Base-by-base conservation (phyloP, 768 basidiomycete species). In the Suillus subluteus region DNA sequence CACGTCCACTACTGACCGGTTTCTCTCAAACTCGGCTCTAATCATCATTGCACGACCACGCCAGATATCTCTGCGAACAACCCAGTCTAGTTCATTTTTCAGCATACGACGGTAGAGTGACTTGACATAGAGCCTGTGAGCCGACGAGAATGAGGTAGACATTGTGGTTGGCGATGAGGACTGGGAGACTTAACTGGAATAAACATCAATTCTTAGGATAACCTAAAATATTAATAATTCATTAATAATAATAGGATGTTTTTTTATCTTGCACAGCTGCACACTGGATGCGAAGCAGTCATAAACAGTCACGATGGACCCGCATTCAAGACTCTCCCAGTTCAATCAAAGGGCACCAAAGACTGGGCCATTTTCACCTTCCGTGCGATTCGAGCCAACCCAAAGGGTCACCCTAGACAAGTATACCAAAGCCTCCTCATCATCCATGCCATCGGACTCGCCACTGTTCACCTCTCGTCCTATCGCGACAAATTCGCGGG, bases 31-130 rank as follows among this genome's bases (percentile, higher is more conserved):
- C 76, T 94, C 87, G 67, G 96, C 96, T 68, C 97, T 82, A 69
- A 99, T 94, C 77, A 90, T 82, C 72, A 96, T 79, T 15, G 96
- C 96, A 78, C 91, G 87, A 65, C 83, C 84, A 67, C 96, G 87
- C 95, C 95, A 98, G 1, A 94, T 74, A 73, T 95, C 92, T 63
- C 96, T 83, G 65, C 91, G 85, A 70, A 98, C 83, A 56, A 87
- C 89, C 97, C 97, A 99, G 79, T 99, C 90, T 62, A 97, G 82
- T 58, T 92, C 84, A 72, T 98, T 96, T 72, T 86, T 91, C 67
- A 99, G 85, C 71, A 88, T 87, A 44, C 96, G 90, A 73, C 87
- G 90, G 84, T 98, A 98, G 6, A 99, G 86, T 11, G 92, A 94
- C 81, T 97, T 94, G 76, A 96, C 94, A 75, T 96, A 91, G 72